Evolutionary conservation across 495 filamentous ascomycete species (phyloP).

Genomic region (Collariella sp.): DNA sequence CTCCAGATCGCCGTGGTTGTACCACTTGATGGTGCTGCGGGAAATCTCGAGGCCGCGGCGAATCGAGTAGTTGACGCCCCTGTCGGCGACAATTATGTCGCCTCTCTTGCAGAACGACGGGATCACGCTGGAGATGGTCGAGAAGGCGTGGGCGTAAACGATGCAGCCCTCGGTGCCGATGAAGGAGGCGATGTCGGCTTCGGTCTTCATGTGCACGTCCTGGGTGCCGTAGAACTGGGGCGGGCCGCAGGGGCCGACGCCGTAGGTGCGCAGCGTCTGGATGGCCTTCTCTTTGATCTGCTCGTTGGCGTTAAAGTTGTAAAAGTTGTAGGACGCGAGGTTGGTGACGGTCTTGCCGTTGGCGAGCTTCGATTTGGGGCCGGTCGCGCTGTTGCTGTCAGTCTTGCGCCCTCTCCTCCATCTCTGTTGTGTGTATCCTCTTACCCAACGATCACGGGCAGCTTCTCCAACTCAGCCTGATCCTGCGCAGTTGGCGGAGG

Average conservation of each 20-base stretch:
- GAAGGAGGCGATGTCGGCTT: constrained; percentile 85
- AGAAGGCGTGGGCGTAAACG: constrained; percentile 90
- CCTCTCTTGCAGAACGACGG: constrained; percentile 94
- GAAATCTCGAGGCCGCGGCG: constrained; percentile 91
- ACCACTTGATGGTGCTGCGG: constrained; percentile 83
- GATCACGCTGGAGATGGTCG: constrained; percentile 87
- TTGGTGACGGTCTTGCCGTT: constrained; percentile 88
- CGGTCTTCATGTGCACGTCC: constrained; percentile 95
- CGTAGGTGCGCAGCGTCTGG: constrained; percentile 85
- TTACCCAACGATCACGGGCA: constrained; percentile 82
- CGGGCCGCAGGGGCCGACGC: constrained; percentile 91
- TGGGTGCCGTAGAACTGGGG: constrained; percentile 98
- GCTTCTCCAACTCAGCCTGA: constrained; percentile 71
- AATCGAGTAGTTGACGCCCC: constrained; percentile 86
- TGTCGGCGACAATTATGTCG: constrained; percentile 97
- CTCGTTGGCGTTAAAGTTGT: constrained; percentile 90
- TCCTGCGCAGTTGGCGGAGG: constrained; percentile 61
- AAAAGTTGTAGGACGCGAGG: constrained; percentile 90
- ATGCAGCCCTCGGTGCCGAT: constrained; percentile 82
- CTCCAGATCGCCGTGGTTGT: constrained; percentile 92
- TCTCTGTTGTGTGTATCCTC: background rate
- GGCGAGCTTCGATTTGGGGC: constrained; percentile 78
- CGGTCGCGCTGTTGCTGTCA: constrained; percentile 58
- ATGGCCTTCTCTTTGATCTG: constrained; percentile 89
- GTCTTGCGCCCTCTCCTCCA: background rate